Base-by-base conservation (phyloP, 2,329 filamentous ascomycete species). In the Didymella glomerata region DNA sequence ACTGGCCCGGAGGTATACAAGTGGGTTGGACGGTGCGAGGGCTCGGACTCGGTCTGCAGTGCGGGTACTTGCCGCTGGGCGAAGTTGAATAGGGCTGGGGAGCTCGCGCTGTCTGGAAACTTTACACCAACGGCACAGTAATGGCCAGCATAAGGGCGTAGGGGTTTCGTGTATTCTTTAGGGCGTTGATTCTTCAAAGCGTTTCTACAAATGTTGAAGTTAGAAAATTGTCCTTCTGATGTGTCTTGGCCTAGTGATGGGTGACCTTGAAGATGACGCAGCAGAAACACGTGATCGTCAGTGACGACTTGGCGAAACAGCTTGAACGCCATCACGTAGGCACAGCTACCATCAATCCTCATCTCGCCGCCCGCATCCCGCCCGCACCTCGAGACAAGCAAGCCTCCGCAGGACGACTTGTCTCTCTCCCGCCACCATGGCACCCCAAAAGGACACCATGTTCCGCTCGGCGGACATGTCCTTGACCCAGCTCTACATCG, bases 381-480 rank as follows among this genome's bases (percentile, higher is more conserved):
- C 64, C 58, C 60, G 51, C 57, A 60, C 63, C 62, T 59, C 57
- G 60, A 68, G 67, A 71, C 66, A 73, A 68, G 70, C 66, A 59
- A 38, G 52, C 57, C 57, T 47, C 28, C 54, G 32, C 47, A 45
- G 52, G 61, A 66, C 60, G 60, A 61, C 64, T 69, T 70, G 68
- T 68, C 65, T 67, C 65, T 63, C 62, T 63, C 68, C 63, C 69
- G 74, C 73, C 77, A 77, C 63, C 77, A 89, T 89, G 87, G 86
- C 83, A 80, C 81, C 84, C 56, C 73, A 78, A 52, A 83, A 92
- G 82, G 93, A 98, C 83, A 97, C 93, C 80, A 91, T 97, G 84
- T 98, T 99, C 89, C 94, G 96, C 86, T 99, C 95, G 78, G 92
- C 93, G 91, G 92, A 97, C 81, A 99, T 99, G 95, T 97, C 93